phyloP scores from a whole-genome alignment of 2,329 filamentous ascomycete genomes.

The Pseudocercospora vitis region DNA sequence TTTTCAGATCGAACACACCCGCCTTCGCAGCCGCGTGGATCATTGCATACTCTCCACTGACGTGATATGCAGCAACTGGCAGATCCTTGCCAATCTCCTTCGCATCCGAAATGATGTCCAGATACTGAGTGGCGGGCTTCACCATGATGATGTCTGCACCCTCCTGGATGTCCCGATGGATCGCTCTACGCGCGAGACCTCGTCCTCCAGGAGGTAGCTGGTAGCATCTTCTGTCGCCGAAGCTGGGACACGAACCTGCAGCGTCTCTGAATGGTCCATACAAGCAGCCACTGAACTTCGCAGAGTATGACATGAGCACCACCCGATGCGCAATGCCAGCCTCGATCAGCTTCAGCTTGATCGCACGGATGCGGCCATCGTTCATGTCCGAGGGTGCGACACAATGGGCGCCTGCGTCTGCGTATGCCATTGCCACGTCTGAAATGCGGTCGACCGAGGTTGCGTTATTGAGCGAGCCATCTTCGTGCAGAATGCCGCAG shows the following conservation, averaged over 20 bases:
- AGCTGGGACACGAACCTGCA: conserved; percentile 84
- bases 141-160: conserved; percentile 99
- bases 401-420: conserved; percentile 92
- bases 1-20: conserved; percentile 90
- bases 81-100: conserved; percentile 91
- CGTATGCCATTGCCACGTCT: conserved; percentile 96
- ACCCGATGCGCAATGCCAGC: conserved; percentile 88
- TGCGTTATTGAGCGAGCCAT: conserved; percentile 88
- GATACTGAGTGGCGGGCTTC: conserved; percentile 91
- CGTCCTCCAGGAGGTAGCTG: conserved; percentile 91
- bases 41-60: conserved; percentile 97
- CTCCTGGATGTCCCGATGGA: conserved; percentile 84
- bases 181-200: conserved; percentile 86
- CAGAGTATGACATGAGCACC: conserved; percentile 94
- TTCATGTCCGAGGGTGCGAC: conserved; percentile 99
- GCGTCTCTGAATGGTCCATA: conserved; percentile 98
- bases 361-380: conserved; percentile 92
- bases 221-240: conserved; percentile 95
- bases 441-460: conserved; percentile 92
- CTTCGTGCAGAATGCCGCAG: conserved; percentile 91
- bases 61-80: conserved; percentile 93
- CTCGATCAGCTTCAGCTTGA: conserved; percentile 97
- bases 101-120: conserved; percentile 96
- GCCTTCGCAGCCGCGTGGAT: conserved; percentile 93
- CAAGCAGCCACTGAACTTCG: conserved; percentile 94